phyloP scores from a whole-genome alignment of 805 yeast genomes.

The Sugiyamaella floridensis region DNA sequence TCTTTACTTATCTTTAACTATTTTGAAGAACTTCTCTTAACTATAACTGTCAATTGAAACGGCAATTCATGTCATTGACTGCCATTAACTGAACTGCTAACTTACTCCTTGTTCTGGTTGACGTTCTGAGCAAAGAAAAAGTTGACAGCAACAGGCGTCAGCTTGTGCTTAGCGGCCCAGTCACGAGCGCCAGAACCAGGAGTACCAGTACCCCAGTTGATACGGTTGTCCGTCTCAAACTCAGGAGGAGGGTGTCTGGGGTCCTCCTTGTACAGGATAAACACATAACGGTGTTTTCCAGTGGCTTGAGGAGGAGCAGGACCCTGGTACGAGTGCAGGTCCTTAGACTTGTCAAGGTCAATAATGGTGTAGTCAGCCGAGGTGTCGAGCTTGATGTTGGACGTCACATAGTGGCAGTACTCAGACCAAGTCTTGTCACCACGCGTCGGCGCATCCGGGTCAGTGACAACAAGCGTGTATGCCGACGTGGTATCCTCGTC shows the following conservation, averaged over 20 bases:
- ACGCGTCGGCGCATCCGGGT: conserved; percentile 89
- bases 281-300: conserved; percentile 82
- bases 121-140: conserved; percentile 69
- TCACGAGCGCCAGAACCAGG: conserved; percentile 74
- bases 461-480: conserved; percentile 75
- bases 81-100: too few relatives aligned
- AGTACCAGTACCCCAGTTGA: conserved; percentile 79
- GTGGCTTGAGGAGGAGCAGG: conserved; percentile 90
- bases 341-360: conserved; percentile 17
- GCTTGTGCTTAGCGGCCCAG: conserved; percentile 59
- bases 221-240: conserved; percentile 45
- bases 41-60: not conserved
- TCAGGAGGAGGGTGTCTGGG: conserved; percentile 26
- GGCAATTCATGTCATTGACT: not conserved
- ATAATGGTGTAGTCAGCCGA: conserved; percentile 16
- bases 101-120: conserved; percentile 12
- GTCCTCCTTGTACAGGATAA: conserved; percentile 60
- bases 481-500: conserved; percentile 41
- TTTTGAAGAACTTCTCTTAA: too few relatives aligned
- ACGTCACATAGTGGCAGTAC: conserved; percentile 64
- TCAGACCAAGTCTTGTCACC: conserved; percentile 85
- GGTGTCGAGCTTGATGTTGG: conserved; percentile 31
- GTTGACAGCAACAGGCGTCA: conserved; percentile 63
- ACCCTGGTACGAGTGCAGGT: conserved; percentile 49
- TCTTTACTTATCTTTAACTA: too few relatives aligned